Base-by-base conservation (phyloP, 345 rosid species). In the Tarenaya hassleriana region DNA sequence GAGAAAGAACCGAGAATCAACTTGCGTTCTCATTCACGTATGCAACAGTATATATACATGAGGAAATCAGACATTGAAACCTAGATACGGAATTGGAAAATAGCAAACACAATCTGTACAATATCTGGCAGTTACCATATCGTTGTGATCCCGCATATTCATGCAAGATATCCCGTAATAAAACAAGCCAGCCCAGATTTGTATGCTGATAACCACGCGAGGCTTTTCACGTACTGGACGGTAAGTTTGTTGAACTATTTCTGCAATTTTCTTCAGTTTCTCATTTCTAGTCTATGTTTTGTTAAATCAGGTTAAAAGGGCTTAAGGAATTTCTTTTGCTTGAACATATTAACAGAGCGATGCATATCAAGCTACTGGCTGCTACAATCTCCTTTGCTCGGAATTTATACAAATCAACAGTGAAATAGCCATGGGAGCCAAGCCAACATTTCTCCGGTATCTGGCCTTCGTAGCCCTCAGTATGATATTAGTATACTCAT, bases 341-440 rank as follows among this genome's bases (percentile, higher is more conserved):
- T 16, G 21, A 53, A 35, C 29, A 31, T 8, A 38, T 51, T 51
- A 45, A 68, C 72, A 80, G 83, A 75, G 81, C 13, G 87, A 81
- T 75, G 83, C 91, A 15, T 83, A 83, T 58, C 84, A 77, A 75
- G 86, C 86, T 55, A 80, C 91, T 10, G 91, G 91, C 13, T 83
- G 91, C 82, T 83, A 83, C 61, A 83, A 83, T 68, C 91, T 80
- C 13, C 77, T 77, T 1, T 83, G 91, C 63, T 75, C 83, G 7
- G 91, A 86, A 46, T 83, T 83, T 55, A 75, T 83, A 69, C 91
- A 83, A 42, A 72, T 80, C 61, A 83, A 80, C 73, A 80, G 73
- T 55, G 82, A 77, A 73, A 77, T 83, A 69, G 91, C 86, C 10
- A 72, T 83, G 83, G 91, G 91, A 8, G 91, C 91, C n/a, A n/a